Conservation (phyloP, 768 basidiomycete genomes). For the Clathrus columnatus region DNA sequence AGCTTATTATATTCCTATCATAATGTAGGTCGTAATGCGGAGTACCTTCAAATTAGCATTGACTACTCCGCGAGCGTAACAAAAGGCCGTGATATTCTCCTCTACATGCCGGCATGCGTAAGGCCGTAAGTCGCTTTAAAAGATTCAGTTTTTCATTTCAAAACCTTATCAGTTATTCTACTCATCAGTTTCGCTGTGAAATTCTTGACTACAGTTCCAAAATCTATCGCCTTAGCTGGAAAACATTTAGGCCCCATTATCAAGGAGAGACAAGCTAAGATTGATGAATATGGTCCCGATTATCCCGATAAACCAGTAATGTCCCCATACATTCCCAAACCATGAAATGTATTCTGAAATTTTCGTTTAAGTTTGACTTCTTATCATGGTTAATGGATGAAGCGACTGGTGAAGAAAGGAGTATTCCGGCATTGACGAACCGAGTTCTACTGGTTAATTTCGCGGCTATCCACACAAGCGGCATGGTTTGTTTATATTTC, state of each 20-base stretch:
- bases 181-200: constrained; percentile 16
- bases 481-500: background rate
- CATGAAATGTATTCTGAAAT: background rate
- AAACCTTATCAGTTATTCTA: background rate
- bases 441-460: background rate
- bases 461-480: constrained; percentile 13
- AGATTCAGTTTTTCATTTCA: constrained; percentile 11
- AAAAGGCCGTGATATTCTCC: constrained; percentile 24
- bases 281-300: constrained; percentile 22
- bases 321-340: background rate
- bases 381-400: constrained; percentile 33
- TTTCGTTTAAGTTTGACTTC: constrained; percentile 27
- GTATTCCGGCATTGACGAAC: constrained; percentile 20
- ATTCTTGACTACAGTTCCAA: constrained; percentile 11
- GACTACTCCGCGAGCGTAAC: constrained; percentile 29
- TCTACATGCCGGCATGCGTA: constrained; percentile 33
- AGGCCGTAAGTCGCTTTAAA: constrained; percentile 31
- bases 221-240: constrained; percentile 13
- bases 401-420: constrained; percentile 19
- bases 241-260: constrained; percentile 18
- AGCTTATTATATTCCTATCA: constrained; percentile 6
- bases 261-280: constrained; percentile 25
- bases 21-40: constrained; percentile 31
- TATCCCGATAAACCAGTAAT: constrained; percentile 31
- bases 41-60: constrained; percentile 31